Evolutionary conservation across 2,329 filamentous ascomycete species (phyloP).

Genomic region (Mycosphaerella arachidis): DNA sequence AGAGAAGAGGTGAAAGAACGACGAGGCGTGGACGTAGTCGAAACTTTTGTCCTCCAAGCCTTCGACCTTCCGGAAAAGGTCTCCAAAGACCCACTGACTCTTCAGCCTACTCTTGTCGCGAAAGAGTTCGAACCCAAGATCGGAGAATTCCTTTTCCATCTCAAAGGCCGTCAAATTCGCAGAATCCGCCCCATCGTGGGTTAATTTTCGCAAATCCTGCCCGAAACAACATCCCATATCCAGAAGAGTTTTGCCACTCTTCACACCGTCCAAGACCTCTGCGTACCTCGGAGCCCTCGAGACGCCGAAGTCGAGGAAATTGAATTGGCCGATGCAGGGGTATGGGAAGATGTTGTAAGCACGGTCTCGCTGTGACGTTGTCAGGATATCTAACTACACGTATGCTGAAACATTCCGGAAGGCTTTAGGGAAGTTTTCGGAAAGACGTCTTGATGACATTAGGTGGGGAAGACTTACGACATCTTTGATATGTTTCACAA

Average conservation of each 20-base stretch:
- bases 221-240: conserved; percentile 41
- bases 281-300: conserved; percentile 21
- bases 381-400: too few species aligned
- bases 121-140: conserved; percentile 39
- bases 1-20: conserved; percentile 44
- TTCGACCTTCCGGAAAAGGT: conserved; percentile 26
- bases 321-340: conserved; percentile 21
- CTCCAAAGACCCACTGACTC: conserved; percentile 32
- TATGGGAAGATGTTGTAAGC: conserved; percentile 19
- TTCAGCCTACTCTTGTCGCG: conserved; percentile 31
- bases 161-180: conserved; percentile 34
- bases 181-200: conserved; percentile 35
- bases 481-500: background rate
- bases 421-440: too few species aligned
- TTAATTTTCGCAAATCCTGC: conserved; percentile 38
- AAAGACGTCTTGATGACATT: too few species aligned
- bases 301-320: conserved; percentile 24
- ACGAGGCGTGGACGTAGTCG: conserved; percentile 40
- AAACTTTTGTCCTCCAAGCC: conserved; percentile 30
- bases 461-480: background rate
- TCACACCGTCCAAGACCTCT: conserved; percentile 26
- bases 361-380: conserved; percentile 8
- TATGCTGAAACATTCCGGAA: too few species aligned
- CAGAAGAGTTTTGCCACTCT: conserved; percentile 30
- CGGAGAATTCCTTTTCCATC: conserved; percentile 31